Evolutionary conservation across 2,329 filamentous ascomycete genomes (phyloP), one percentile per base, ranked within the genome.

Genomic region (Talaromyces sp.): DNA sequence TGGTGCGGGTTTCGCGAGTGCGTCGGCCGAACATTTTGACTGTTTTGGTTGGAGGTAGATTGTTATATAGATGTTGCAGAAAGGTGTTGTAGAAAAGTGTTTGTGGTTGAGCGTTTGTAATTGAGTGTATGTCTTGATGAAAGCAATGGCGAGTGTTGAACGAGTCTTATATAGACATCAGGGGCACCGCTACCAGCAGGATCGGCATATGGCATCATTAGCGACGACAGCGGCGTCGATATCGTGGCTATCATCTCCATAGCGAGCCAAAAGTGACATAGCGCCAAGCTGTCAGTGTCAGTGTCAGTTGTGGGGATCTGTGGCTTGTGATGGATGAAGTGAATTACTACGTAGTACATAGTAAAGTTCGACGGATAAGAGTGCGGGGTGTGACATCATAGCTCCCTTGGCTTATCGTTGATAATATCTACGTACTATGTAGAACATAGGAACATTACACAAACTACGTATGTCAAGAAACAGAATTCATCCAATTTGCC

Each of bases 1-100:
- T 76, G 68, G 76, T 80, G 47, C 77, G 73, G 52, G 79, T 78
- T 67, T 76, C 77, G 64, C 74, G 77, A 66, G 67, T 72, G 43
- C 39, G 54, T n/a, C 33, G 56, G 27, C 61, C 61, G 61, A 66
- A 60, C 65, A 66, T 66, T 61, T 64, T 66, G 65, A 10, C 14
- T 10, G 5, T 7, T 16, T 16, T 27, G 22, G 0, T 13, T 8
- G 14, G 45, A 27, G 19, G 3, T 54, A 35, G 33, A 8, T 8
- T 27, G 48, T 22, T 19, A 13, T 31, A 37, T 56, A 1, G 9
- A 35, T 19, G 13, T 54, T 33, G 19, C 22, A 58, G 19, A 41
- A 14, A 27, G 33, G 0, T 14, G n/a, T 24, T 39, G n/a, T 47
- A 45, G n/a, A 22, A 27, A 27, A 6, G 6, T 27, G 3, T 27